phyloP scores from a whole-genome alignment of 2,329 filamentous ascomycete species.

The Penicillium nordicum region DNA sequence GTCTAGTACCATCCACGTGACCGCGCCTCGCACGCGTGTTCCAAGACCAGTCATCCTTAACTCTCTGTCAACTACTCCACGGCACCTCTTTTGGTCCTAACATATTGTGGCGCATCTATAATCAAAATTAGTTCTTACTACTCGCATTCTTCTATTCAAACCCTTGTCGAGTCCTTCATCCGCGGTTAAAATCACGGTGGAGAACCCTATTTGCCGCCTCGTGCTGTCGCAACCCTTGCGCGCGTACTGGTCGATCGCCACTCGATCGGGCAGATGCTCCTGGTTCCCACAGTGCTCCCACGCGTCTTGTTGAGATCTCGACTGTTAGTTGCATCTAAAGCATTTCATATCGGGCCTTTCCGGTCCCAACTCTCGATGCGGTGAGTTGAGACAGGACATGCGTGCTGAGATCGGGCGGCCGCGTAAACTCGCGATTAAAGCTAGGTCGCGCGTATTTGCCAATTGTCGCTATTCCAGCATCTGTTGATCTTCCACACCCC shows the following conservation, averaged over 20 bases:
- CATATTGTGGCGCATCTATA: slow-evolving; percentile 3
- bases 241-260: slow-evolving; percentile 25
- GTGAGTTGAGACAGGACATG: slow-evolving; percentile 18
- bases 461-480: not conserved
- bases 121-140: not conserved
- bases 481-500: not conserved
- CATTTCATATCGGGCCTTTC: slow-evolving; percentile 19
- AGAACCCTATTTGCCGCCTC: slow-evolving; percentile 18
- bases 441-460: slow-evolving; percentile 13
- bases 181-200: not conserved
- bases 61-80: not conserved
- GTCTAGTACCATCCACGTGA: slow-evolving; percentile 28
- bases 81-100: slow-evolving; percentile 4
- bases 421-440: slow-evolving; percentile 18
- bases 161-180: not conserved
- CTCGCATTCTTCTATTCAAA: not conserved
- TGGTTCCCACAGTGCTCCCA: slow-evolving; percentile 9
- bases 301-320: slow-evolving; percentile 15
- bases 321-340: slow-evolving; percentile 13
- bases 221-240: slow-evolving; percentile 20
- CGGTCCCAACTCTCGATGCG: slow-evolving; percentile 19
- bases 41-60: slow-evolving; percentile 13
- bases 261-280: slow-evolving; percentile 21
- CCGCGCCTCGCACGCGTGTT: slow-evolving; percentile 32
- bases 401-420: slow-evolving; percentile 20